Conservation (phyloP, 345 rosid species). For the Eucalyptus urophylla region DNA sequence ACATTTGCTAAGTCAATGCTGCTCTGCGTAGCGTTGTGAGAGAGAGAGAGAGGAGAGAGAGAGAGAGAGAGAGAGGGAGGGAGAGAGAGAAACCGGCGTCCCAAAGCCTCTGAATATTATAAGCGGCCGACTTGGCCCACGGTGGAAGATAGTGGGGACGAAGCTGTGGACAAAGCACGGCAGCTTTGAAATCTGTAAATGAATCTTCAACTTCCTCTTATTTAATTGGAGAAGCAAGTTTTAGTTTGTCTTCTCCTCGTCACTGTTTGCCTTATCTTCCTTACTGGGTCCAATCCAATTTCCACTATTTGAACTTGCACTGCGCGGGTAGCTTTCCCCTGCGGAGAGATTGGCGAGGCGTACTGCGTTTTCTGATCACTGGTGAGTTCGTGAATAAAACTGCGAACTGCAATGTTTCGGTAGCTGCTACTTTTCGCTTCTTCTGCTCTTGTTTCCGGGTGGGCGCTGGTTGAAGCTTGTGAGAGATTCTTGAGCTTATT, state of each 20-base stretch:
- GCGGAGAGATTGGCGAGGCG: not conserved
- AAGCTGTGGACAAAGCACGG: not conserved
- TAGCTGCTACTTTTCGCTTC: not conserved
- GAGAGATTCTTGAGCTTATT: not conserved
- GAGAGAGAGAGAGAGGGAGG: not conserved
- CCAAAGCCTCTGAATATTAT: not conserved
- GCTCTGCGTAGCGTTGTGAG: not conserved
- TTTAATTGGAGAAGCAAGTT: not conserved
- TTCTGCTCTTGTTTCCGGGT: not conserved
- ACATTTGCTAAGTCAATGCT: not conserved
- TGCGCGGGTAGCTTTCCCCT: not conserved
- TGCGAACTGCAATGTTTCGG: not conserved
- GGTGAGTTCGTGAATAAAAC: not conserved
- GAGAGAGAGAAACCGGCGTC: not conserved
- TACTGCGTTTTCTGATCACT: not conserved
- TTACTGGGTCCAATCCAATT: not conserved
- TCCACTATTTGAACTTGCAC: not conserved
- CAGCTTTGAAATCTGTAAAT: not conserved
- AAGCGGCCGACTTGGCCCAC: not conserved
- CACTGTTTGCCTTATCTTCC: not conserved
- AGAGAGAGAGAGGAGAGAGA: not conserved
- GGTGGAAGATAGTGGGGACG: not conserved
- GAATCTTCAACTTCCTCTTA: not conserved
- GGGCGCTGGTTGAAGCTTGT: not conserved
- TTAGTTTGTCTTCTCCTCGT: not conserved